phyloP scores from a whole-genome alignment of 75 land plant genomes.

The Isoetes taiwanensis region DNA sequence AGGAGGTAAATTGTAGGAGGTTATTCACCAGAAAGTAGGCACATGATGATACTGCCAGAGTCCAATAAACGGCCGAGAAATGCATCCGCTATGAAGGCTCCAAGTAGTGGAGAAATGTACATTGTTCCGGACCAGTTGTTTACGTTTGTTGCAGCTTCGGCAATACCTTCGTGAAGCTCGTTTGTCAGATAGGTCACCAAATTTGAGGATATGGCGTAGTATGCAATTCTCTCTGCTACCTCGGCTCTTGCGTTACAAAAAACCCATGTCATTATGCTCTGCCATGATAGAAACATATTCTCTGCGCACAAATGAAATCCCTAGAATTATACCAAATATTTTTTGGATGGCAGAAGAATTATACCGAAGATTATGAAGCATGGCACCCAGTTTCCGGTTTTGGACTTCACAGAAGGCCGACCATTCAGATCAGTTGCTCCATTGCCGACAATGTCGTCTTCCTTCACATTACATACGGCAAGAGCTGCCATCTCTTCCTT shows the following conservation, averaged over 20 bases:
- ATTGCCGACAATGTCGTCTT: slow-evolving; percentile 9
- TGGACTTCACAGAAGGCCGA: slow-evolving; percentile 52
- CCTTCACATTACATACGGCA: no score
- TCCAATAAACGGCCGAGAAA: slow-evolving; percentile 62
- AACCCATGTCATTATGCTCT: no score
- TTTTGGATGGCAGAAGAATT: no score
- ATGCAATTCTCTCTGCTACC: slow-evolving; percentile 57
- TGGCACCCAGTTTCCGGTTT: slow-evolving; percentile 72
- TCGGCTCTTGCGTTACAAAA: slow-evolving; percentile 47
- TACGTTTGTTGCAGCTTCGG: slow-evolving; percentile 46
- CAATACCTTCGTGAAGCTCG: slow-evolving; percentile 59
- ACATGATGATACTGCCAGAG: slow-evolving; percentile 32
- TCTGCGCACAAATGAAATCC: no score
- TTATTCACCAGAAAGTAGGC: slow-evolving; percentile 33
- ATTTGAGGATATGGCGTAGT: slow-evolving; percentile 50
- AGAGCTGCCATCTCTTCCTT: no score
- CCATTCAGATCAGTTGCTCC: slow-evolving; percentile 46
- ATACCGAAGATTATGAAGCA: slow-evolving; percentile 72
- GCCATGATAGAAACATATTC: no score
- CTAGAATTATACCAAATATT: no score
- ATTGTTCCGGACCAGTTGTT: slow-evolving; percentile 68
- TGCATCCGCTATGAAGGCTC: slow-evolving; percentile 64
- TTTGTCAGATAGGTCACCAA: slow-evolving; percentile 44
- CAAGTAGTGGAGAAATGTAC: slow-evolving; percentile 53
- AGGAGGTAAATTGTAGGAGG: no score